Base-by-base conservation (phyloP, 2,329 filamentous ascomycete species). In the Dactylonectria estremocensis region DNA sequence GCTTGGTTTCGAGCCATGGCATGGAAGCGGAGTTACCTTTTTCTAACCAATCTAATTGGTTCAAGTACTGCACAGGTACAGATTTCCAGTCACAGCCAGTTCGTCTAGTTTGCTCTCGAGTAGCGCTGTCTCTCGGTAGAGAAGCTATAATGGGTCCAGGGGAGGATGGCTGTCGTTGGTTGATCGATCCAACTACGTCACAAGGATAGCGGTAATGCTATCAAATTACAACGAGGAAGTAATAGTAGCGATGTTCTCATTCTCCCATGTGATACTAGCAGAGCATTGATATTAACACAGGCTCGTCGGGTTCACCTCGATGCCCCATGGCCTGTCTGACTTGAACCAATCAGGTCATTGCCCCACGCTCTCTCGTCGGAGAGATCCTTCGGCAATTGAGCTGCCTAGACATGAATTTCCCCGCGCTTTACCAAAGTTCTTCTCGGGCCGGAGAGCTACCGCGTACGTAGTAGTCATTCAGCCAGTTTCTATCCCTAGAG, bases 281-380 rank as follows among this genome's bases (percentile, higher is more conserved):
- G 10, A 1, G 14, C 16, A 40, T 40, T 14, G 37, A 40, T 40
- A 40, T 40, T 10, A 14, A 40, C 37, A 14, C 10, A 40, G 3
- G 11, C 13, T 14, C 37, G 37, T 16, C 13, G 2, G 5, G 37
- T 40, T 14, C 16, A n/a, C 5, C 37, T 14, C 13, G 14, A 4
- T 40, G 16, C 37, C 16, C 37, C 37, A 14, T 40, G 37, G 10
- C 6, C 37, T 16, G 16, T 14, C 13, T 5, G 5, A 11, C 13
- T 54, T 37, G 50, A 37, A n/a, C 50, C 50, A 54, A 54, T 48
- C n/a, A 48, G 18, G 18, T 20, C 22, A 18, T 48, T n/a, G 8
- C 45, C 45, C 45, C 45, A 48, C 18, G n/a, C n/a, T 14, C 45
- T 3, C 18, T 22, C 45, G 11, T 13, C 11, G 9, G 45, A 48